phyloP scores from a whole-genome alignment of 163 green algal genomes.

The Smithsoniella earleae region DNA sequence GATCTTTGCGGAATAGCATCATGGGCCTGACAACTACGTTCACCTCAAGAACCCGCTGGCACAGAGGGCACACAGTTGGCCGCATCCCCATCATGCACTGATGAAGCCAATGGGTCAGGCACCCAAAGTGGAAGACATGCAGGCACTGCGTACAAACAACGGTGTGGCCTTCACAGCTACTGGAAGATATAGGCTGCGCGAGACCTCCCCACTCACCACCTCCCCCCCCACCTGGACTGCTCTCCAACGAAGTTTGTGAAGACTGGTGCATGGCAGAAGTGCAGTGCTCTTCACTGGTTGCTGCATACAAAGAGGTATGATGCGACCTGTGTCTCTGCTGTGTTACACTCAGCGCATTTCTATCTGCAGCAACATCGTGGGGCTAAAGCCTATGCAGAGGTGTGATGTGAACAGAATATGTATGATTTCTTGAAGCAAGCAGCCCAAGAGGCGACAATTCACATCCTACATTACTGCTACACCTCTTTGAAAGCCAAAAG shows the following conservation, averaged over 20 bases:
- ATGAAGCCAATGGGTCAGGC: constrained; percentile 63
- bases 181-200: constrained; percentile 46
- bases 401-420: no score
- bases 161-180: constrained; percentile 34
- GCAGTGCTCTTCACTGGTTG: not conserved
- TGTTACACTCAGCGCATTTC: not conserved
- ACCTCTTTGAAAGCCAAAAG: no score
- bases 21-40: constrained; percentile 35
- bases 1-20: not conserved
- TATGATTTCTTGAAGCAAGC: no score
- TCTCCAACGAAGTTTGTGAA: not conserved
- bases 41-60: constrained; percentile 58
- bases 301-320: not conserved
- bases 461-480: no score
- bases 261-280: not conserved
- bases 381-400: no score
- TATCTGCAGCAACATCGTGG: no score
- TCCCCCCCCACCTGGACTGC: constrained; percentile 6
- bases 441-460: no score
- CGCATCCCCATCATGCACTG: constrained; percentile 60
- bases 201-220: constrained; percentile 25
- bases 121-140: constrained; percentile 53
- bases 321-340: not conserved
- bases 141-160: constrained; percentile 42
- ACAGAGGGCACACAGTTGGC: constrained; percentile 65